Percentiles rank a stretch among this genome's conserved stretches.
Conservation (phyloP, 176 grass and related monocot genomes). For the sorghum (Sorghum bicolor) region Sorghum_bicolor_NCBIv3 NC_012878.2:53152501-53153000, state of each 20-base stretch:
- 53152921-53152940: no score
- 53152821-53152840: not conserved
- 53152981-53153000: no score
- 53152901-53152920: no score
- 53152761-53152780: not conserved
- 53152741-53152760: not conserved
- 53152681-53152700: not conserved
- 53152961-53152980: no score
- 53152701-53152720: not conserved
- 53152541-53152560: not conserved
- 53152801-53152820: not conserved
- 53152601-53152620: not conserved
- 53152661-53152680: not conserved
- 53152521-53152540: slow-evolving; percentile 25
- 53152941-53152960: no score
- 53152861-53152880: no score
- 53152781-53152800: not conserved
- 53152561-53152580: slow-evolving; percentile 22
- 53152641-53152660: not conserved
- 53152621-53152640: not conserved
- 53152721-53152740: not conserved
- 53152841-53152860: no score
- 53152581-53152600: not conserved
- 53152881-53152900: no score
- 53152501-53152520: slow-evolving; percentile 22